These are phyloP conservation scores for Aleurites moluccanus DNA, from an alignment of 441 rosid genomes.

Conservation along the genomic window DNA sequence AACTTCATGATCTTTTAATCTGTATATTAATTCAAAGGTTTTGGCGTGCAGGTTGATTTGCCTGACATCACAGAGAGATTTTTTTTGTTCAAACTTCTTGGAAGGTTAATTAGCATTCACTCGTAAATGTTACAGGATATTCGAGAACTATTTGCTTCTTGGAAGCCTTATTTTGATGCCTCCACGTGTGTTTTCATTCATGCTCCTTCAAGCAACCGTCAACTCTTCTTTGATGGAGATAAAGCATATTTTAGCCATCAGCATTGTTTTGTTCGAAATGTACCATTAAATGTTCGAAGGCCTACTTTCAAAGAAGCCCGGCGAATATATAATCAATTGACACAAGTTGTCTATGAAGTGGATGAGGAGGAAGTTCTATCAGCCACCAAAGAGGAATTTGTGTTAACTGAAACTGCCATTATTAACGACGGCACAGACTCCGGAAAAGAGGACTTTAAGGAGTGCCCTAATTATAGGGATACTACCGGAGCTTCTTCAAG, in stretches of 20 bases:
- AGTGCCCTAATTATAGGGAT: constrained; percentile 28
- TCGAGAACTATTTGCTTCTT: constrained; percentile 78
- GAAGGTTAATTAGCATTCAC: constrained; percentile 19
- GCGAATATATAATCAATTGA: constrained; percentile 65
- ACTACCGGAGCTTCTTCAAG: constrained; percentile 38
- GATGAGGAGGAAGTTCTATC: constrained; percentile 45
- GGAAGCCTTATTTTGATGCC: constrained; percentile 94
- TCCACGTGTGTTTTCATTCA: constrained; percentile 65
- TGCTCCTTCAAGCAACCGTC: constrained; percentile 87
- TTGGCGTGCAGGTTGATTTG: background rate
- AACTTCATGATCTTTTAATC: background rate
- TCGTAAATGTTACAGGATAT: constrained; percentile 56
- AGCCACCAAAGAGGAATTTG: constrained; percentile 29
- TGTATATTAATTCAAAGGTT: background rate
- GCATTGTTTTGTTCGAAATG: constrained; percentile 46
- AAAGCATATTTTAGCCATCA: constrained; percentile 68
- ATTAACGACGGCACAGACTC: constrained; percentile 26
- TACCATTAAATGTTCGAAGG: constrained; percentile 73
- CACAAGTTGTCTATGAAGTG: constrained; percentile 59
- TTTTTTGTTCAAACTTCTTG: constrained; percentile 7
- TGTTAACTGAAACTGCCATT: constrained; percentile 24
- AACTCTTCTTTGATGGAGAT: constrained; percentile 66
- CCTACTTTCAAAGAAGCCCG: constrained; percentile 90
- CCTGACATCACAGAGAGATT: background rate
- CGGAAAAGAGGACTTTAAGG: constrained; percentile 35